Evolutionary conservation across 192 early-diverging fungal species (phyloP), one percentile per base, ranked within the genome.

Genomic region (Backusella westeae): DNA sequence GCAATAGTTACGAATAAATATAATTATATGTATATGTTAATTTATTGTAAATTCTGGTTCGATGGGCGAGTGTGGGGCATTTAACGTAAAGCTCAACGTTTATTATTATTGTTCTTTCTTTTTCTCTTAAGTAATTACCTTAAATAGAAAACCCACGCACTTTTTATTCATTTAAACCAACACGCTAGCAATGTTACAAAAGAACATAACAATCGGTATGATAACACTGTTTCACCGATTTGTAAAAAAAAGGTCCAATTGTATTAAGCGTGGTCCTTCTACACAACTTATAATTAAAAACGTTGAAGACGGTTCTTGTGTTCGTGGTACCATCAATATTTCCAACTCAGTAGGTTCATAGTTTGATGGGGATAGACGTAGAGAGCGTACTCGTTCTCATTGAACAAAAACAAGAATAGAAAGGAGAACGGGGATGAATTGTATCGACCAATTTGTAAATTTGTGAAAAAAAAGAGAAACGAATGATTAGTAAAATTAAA

Each of bases 391-490:
- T 56, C 53, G 53, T 56, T 56, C 53, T 56, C 53, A 56, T 56
- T 56, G 53, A 56, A 56, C 53, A 56, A 21, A 56, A 56, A 56
- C n/a, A 21, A 56, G n/a, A 56, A 21, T 21, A 26, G 2, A 56
- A 56, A 56, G n/a, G 21, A 56, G 53, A 56, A 56, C 53, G 53
- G 53, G 53, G 53, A 56, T 56, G 53, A 56, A 56, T 56, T 56
- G 21, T 56, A 9, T 56, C 2, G 21, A 56, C 53, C 53, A 56
- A 56, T 56, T 56, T 56, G 53, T 56, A 21, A 56, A 21, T 56
- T 56, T 56, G 53, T 56, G 53, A 56, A 56, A 44, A 17, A 44
- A 44, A 23, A 56, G 53, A 56, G 53, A 56, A 56, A 56, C 2
- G 53, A 26, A 10, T 56, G n/a, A 56, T 21, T n/a, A 21, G n/a